Conservation (phyloP, 169 alveolate species). For the Plasmodium gaboni region DNA sequence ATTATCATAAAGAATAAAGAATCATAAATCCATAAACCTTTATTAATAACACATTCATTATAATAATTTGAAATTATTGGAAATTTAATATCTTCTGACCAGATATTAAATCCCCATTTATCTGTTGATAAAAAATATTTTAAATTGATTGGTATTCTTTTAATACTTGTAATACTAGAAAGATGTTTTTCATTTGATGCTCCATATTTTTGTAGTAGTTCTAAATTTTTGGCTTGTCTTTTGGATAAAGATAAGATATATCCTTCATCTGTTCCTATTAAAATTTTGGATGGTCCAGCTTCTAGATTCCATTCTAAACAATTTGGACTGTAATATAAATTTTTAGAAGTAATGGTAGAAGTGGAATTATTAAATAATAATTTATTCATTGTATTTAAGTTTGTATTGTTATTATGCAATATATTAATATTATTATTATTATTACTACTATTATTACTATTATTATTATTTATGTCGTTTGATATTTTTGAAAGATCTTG, state of each 20-base stretch:
- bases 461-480: neutral
- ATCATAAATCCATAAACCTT: constrained; percentile 64
- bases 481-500: neutral
- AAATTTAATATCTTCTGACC: constrained; percentile 74
- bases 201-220: constrained; percentile 68
- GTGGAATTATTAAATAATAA: neutral
- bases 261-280: constrained; percentile 73
- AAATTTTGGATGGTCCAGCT: constrained; percentile 75
- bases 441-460: neutral
- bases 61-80: constrained; percentile 70
- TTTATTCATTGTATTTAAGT: neutral
- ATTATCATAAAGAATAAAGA: constrained; percentile 57
- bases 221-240: constrained; percentile 61
- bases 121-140: constrained; percentile 67
- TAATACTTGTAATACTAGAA: constrained; percentile 56
- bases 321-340: constrained; percentile 51
- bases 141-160: constrained; percentile 57
- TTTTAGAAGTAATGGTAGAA: neutral
- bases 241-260: constrained; percentile 63
- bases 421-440: neutral
- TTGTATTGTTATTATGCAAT: neutral
- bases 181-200: constrained; percentile 62
- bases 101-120: constrained; percentile 75
- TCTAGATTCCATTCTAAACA: constrained; percentile 69
- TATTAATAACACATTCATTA: constrained; percentile 56